phyloP scores from a whole-genome alignment of 1,284 basidiomycete genomes.

The Moesziomyces antarcticus region DNA sequence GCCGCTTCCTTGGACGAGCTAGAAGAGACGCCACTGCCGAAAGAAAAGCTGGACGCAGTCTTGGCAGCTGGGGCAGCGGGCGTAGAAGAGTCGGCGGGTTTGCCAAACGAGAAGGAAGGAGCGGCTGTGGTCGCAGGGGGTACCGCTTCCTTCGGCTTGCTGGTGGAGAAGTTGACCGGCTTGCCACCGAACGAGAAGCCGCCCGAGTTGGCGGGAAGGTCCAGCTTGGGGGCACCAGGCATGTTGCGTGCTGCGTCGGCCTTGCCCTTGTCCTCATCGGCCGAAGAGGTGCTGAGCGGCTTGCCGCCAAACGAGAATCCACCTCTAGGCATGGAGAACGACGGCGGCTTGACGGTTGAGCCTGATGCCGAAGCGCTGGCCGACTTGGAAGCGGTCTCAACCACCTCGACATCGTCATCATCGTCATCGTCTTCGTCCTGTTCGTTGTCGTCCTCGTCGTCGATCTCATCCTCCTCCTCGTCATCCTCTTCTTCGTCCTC shows the following conservation, averaged over 20 bases:
- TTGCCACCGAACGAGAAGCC: conserved; percentile 42
- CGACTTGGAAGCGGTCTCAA: conserved; percentile 25
- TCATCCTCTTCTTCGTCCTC: conserved; percentile 28
- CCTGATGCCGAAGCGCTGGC: conserved; percentile 4
- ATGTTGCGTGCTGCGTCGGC: conserved; percentile 36
- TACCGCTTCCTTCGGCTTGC: conserved; percentile 8
- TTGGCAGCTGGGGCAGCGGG: background rate
- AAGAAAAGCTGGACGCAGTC: conserved; percentile 11
- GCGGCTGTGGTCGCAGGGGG: conserved; percentile 3
- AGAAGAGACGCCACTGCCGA: conserved; percentile 6
- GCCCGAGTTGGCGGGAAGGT: conserved; percentile 12
- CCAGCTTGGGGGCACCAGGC: conserved; percentile 31
- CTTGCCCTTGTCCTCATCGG: conserved; percentile 27
- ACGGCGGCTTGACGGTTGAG: conserved; percentile 16
- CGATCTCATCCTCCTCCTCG: conserved; percentile 10
- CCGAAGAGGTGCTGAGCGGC: conserved; percentile 6
- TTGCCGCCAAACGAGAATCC: conserved; percentile 50
- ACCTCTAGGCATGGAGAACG: conserved; percentile 32
- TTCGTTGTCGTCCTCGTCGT: conserved; percentile 7
- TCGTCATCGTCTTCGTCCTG: conserved; percentile 12
- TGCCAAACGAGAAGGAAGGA: conserved; percentile 12
- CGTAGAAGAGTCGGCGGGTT: background rate
- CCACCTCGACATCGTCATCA: conserved; percentile 23
- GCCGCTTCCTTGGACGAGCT: background rate
- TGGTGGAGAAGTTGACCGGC: conserved; percentile 19